Base-by-base conservation (phyloP, 1,139 yeast species). In the Geotrichum aggregatum region DNA sequence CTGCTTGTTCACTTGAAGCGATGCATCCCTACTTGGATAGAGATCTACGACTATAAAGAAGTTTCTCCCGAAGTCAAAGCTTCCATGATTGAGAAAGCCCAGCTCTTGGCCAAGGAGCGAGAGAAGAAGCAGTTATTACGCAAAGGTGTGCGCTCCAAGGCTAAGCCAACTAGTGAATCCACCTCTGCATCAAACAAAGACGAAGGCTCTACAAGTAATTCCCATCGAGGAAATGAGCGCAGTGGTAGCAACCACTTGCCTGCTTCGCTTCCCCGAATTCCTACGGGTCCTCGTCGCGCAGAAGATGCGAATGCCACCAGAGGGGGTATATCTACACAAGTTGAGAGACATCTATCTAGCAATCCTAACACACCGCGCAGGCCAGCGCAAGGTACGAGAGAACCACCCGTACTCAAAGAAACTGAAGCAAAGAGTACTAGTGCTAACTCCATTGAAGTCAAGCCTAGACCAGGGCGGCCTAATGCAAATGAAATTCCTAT, bases 1-100 rank as follows among this genome's bases (percentile, higher is more conserved):
- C 73, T 89, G 53, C 71, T 81, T 52, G 95, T 94, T 0, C 86
- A 84, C 59, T 68, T 88, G 42, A 80, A 78, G 52, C 78, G 88
- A 0, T 73, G 83, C 45, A 69, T 81, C 8, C 73, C 73, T 38
- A 69, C 71, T 1, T 82, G 92, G 80, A 71, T 82, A 2, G 79
- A 76, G 39, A 60, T 65, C 31, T 64, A 63, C 51, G 64, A 66
- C 19, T 66, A 63, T 52, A 61, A 59, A 47, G 54, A 56, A 2
- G 58, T 61, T 31, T 44, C 56, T 4, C 63, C 60, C n/a, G 58
- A 54, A 26, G 58, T 54, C 16, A 61, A 61, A 52, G 50, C 52
- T 16, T 50, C 54, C 16, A 52, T 58, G 28, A 56, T 65, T 19
- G 57, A 54, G 30, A 58, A 54, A 10, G 59, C 58, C 8, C 35